phyloP scores from a whole-genome alignment of 495 filamentous ascomycete species.

The Xylaria palmicola region DNA sequence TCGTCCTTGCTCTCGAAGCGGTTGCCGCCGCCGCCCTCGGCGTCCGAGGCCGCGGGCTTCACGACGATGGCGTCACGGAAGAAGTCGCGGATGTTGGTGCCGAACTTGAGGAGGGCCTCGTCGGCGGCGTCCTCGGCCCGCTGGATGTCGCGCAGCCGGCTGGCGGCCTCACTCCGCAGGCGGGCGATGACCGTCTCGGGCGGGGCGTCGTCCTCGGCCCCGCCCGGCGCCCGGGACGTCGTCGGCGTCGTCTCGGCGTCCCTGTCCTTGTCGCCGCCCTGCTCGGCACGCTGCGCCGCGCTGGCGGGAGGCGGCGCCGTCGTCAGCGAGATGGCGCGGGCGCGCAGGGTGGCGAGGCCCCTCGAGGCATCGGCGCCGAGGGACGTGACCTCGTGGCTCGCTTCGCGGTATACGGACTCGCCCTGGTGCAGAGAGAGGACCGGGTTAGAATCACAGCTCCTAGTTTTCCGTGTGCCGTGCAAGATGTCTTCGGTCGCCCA shows the following conservation, averaged over 20 bases:
- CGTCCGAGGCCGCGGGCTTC: slow-evolving; percentile 53
- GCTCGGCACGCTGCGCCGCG: not conserved
- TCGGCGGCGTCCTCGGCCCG: slow-evolving; percentile 96
- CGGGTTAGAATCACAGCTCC: slow-evolving; percentile 10
- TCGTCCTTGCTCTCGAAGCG: slow-evolving; percentile 91
- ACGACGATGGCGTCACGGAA: slow-evolving; percentile 88
- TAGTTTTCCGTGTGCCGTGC: not conserved
- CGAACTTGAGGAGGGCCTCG: slow-evolving; percentile 91
- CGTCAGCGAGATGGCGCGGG: slow-evolving; percentile 69
- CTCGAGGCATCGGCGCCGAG: slow-evolving; percentile 80
- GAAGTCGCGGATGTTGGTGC: slow-evolving; percentile 86
- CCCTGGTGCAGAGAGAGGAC: slow-evolving; percentile 51
- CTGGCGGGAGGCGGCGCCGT: slow-evolving; percentile 27
- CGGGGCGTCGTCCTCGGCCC: slow-evolving; percentile 47
- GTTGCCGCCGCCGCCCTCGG: slow-evolving; percentile 52
- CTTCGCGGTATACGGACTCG: slow-evolving; percentile 81
- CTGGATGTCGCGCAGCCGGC: slow-evolving; percentile 86
- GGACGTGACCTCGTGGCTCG: slow-evolving; percentile 73
- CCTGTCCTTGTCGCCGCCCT: slow-evolving; percentile 34
- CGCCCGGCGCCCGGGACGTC: slow-evolving; percentile 30
- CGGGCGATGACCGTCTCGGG: slow-evolving; percentile 79
- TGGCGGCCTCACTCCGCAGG: slow-evolving; percentile 76
- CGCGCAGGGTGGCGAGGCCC: slow-evolving; percentile 75
- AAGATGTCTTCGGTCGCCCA: slow-evolving; percentile 27
- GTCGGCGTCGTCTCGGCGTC: slow-evolving; percentile 43